phyloP scores from a whole-genome alignment of 768 basidiomycete species.

The Russula compacta region DNA sequence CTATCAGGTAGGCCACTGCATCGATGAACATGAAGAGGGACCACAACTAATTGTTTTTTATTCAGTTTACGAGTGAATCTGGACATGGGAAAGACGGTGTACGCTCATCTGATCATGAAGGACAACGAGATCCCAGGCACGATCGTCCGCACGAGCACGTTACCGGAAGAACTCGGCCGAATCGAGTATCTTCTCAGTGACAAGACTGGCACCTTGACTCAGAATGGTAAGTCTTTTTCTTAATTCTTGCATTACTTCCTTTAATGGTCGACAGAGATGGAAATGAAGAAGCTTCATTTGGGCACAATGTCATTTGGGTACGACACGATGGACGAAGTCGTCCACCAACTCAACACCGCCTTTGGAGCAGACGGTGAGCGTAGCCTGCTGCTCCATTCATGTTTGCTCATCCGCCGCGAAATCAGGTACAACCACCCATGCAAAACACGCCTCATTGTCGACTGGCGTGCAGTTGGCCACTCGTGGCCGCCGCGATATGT shows the following conservation, averaged over 20 bases:
- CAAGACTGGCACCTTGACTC: conserved; percentile 96
- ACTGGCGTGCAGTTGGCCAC: conserved; percentile 79
- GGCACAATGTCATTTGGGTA: conserved; percentile 95
- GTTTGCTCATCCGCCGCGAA: neutral
- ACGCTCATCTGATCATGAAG: conserved; percentile 90
- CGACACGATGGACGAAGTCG: conserved; percentile 99
- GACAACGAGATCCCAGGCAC: conserved; percentile 90
- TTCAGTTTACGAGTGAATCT: conserved; percentile 92
- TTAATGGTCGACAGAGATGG: conserved; percentile 66
- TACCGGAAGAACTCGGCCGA: conserved; percentile 92
- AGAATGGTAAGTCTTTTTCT: conserved; percentile 61
- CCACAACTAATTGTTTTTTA: neutral
- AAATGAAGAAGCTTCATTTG: conserved; percentile 98
- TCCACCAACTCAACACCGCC: conserved; percentile 80
- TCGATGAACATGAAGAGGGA: neutral
- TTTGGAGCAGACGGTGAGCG: conserved; percentile 62
- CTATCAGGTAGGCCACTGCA: conserved; percentile 70
- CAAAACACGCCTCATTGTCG: conserved; percentile 46
- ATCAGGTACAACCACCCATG: conserved; percentile 27
- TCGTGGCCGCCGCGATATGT: conserved; percentile 89
- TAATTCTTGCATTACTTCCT: neutral
- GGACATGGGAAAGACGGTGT: conserved; percentile 99
- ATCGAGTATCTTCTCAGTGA: conserved; percentile 95
- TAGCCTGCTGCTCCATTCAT: neutral
- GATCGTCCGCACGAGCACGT: conserved; percentile 93